phyloP scores from a whole-genome alignment of 73 alveolate species.

The Stentor coeruleus region DNA sequence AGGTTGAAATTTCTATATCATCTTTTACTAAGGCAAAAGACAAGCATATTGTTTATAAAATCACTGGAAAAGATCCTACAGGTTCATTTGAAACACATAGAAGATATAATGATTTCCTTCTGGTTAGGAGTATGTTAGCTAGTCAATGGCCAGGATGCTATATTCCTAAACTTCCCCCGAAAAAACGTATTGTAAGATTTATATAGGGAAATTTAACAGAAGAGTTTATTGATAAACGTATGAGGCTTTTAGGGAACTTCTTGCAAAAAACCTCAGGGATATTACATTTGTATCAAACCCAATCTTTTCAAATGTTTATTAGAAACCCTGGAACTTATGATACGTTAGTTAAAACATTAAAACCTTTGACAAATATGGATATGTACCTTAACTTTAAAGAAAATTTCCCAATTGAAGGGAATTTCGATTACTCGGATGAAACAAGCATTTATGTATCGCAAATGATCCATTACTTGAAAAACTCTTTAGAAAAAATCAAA shows the following conservation, averaged over 20 bases:
- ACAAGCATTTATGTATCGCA: background rate
- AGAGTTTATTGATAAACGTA: background rate
- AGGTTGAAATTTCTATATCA: background rate
- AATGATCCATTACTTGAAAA: background rate
- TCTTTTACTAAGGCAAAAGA: background rate
- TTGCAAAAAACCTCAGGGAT: background rate
- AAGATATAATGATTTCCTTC: slow-evolving; percentile 75
- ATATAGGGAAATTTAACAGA: background rate
- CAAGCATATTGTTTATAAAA: background rate
- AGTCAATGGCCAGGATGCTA: slow-evolving; percentile 72
- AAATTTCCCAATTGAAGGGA: background rate
- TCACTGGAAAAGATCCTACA: background rate
- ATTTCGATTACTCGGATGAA: background rate
- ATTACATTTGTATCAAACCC: background rate
- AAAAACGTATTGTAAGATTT: slow-evolving; percentile 35
- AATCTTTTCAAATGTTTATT: background rate
- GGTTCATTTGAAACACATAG: slow-evolving; percentile 32
- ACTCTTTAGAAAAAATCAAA: background rate
- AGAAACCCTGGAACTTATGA: background rate
- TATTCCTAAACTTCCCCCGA: slow-evolving; percentile 80
- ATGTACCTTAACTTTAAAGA: background rate
- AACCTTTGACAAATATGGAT: background rate
- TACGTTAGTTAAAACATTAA: background rate
- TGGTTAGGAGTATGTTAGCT: slow-evolving; percentile 49
- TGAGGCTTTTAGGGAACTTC: slow-evolving; percentile 5